These are phyloP conservation scores for Cladosporium velox DNA, from an alignment of 2,329 filamentous ascomycete genomes.

Conservation along the genomic window DNA sequence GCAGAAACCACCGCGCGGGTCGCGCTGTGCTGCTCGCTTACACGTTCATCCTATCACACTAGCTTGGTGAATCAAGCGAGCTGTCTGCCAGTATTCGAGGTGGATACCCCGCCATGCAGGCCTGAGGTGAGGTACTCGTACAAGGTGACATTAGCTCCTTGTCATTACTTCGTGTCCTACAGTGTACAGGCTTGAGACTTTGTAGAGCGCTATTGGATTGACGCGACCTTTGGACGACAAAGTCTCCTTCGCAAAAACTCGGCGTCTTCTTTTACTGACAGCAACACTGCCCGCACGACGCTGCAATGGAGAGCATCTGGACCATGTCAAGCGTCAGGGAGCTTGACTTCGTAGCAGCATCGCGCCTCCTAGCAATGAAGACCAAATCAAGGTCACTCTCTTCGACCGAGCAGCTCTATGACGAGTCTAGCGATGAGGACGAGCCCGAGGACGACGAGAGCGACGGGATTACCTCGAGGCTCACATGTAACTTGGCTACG, in stretches of 20 bases:
- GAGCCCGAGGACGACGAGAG: not conserved
- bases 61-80: too few relatives aligned
- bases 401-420: not conserved
- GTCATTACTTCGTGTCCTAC: too few relatives aligned
- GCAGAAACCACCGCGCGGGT: not conserved
- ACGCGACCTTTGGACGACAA: too few relatives aligned
- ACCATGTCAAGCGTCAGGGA: not conserved
- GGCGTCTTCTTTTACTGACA: not conserved
- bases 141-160: too few relatives aligned
- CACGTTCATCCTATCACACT: not conserved
- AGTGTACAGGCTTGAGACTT: too few relatives aligned
- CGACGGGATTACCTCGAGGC: not conserved
- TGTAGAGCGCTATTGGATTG: too few relatives aligned
- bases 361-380: not conserved
- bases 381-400: not conserved
- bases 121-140: not conserved
- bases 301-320: not conserved
- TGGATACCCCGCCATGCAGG: not conserved
- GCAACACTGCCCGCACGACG: not conserved
- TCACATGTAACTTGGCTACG: too few relatives aligned
- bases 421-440: not conserved
- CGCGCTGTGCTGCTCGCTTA: not conserved
- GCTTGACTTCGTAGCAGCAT: not conserved
- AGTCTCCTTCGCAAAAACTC: not conserved
- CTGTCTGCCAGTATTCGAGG: not conserved